A percentile compares a stretch with the other conserved stretches of the same genome.
These are phyloP conservation scores for Triticum dicoccoides DNA, from an alignment of 176 grass and related monocot genomes.

Conservation along the genomic window DNA sequence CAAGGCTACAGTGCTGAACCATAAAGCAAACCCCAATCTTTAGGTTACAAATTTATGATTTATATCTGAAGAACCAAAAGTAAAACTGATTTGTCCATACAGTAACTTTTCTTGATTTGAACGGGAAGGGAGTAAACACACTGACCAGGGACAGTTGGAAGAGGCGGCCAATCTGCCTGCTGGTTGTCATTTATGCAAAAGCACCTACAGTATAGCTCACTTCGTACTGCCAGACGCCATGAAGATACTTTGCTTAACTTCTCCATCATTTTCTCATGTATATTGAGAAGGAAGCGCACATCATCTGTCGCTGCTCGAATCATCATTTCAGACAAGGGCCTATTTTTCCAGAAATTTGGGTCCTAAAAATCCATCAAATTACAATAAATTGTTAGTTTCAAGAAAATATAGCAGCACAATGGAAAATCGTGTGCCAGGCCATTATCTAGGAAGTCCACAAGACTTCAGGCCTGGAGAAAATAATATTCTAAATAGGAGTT, in stretches of 20 bases:
- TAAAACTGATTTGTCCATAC: slow-evolving; percentile 22
- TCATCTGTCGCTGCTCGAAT: slow-evolving; percentile 82
- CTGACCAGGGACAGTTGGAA: slow-evolving; percentile 75
- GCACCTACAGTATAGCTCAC: slow-evolving; percentile 81
- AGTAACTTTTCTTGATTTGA: not conserved
- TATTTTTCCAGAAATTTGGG: slow-evolving; percentile 70
- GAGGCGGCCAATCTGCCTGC: slow-evolving; percentile 78
- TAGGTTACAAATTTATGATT: slow-evolving; percentile 28
- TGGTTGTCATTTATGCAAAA: slow-evolving; percentile 81
- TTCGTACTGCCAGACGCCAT: slow-evolving; percentile 72
- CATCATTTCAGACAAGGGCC: slow-evolving; percentile 96
- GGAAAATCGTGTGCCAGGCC: not conserved
- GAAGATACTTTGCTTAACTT: slow-evolving; percentile 67
- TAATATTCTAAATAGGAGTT: slow-evolving; percentile 8
- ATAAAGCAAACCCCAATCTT: slow-evolving; percentile 13
- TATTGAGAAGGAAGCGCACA: slow-evolving; percentile 84
- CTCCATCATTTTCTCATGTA: slow-evolving; percentile 86
- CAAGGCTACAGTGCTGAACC: not conserved
- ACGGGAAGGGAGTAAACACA: slow-evolving; percentile 8
- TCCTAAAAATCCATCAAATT: slow-evolving; percentile 55
- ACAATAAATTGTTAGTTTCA: slow-evolving; percentile 18
- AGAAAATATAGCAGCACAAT: slow-evolving; percentile 26
- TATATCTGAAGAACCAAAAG: not conserved
- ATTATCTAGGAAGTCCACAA: slow-evolving; percentile 27
- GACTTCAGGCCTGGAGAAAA: slow-evolving; percentile 13